Evolutionary conservation across 208 protist genomes (phyloP).

Genomic region (Crithidia fasciculata): DNA sequence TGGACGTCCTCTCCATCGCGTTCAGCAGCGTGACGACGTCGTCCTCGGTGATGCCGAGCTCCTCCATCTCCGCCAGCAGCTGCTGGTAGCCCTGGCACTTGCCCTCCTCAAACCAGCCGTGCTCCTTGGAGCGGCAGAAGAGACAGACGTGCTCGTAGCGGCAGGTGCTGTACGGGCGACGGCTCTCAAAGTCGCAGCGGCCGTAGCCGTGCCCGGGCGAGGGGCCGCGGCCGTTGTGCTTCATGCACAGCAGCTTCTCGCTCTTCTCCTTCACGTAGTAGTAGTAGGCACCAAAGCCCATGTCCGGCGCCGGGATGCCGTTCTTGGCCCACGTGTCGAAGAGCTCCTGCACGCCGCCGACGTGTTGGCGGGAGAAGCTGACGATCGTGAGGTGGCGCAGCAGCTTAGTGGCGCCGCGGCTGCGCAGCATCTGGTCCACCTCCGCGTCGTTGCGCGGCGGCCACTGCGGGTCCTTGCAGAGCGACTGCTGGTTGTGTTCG

Average conservation of each 20-base stretch:
- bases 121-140: slow-evolving; percentile 68
- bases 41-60: slow-evolving; percentile 56
- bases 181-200: slow-evolving; percentile 72
- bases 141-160: slow-evolving; percentile 81
- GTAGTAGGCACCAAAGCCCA: slow-evolving; percentile 80
- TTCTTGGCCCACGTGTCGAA: slow-evolving; percentile 70
- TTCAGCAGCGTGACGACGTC: slow-evolving; percentile 62
- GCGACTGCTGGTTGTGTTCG: slow-evolving; percentile 18
- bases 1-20: slow-evolving; percentile 52
- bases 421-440: slow-evolving; percentile 48
- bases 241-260: slow-evolving; percentile 69
- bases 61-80: slow-evolving; percentile 61
- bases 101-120: slow-evolving; percentile 83
- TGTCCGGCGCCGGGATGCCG: slow-evolving; percentile 66
- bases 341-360: slow-evolving; percentile 53
- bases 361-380: slow-evolving; percentile 58
- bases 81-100: slow-evolving; percentile 67
- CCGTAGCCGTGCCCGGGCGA: slow-evolving; percentile 62
- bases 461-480: slow-evolving; percentile 40
- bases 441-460: slow-evolving; percentile 49
- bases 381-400: slow-evolving; percentile 70
- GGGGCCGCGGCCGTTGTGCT: slow-evolving; percentile 73
- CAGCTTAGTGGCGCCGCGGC: slow-evolving; percentile 48
- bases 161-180: slow-evolving; percentile 64
- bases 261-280: slow-evolving; percentile 75